Evolutionary conservation across 805 yeast genomes (phyloP).

Genomic region (Komagataella populi): DNA sequence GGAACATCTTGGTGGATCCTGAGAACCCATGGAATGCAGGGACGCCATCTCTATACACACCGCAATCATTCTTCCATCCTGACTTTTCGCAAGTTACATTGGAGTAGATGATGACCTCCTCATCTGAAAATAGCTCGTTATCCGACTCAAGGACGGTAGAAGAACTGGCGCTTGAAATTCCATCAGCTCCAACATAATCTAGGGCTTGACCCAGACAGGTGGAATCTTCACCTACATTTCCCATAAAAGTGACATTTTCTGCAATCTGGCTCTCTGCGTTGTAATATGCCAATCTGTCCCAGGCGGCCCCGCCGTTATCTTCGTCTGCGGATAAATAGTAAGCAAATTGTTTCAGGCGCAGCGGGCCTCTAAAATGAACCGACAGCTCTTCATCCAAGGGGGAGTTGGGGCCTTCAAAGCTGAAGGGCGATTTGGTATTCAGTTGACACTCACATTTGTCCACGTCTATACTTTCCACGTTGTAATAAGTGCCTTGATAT

Average conservation of each 20-base stretch:
- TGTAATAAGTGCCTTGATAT: slow-evolving; percentile 34
- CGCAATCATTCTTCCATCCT: slow-evolving; percentile 47
- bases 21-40: slow-evolving; percentile 64
- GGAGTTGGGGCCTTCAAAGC: slow-evolving; percentile 44
- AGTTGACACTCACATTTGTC: slow-evolving; percentile 34
- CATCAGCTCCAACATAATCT: slow-evolving; percentile 47
- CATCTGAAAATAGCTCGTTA: slow-evolving; percentile 38
- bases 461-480: slow-evolving; percentile 26
- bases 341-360: slow-evolving; percentile 46
- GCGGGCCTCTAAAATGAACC: slow-evolving; percentile 72
- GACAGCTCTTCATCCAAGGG: slow-evolving; percentile 60
- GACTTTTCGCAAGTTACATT: slow-evolving; percentile 42
- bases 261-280: slow-evolving; percentile 32
- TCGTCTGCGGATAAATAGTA: slow-evolving; percentile 34
- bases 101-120: slow-evolving; percentile 49
- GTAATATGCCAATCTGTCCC: slow-evolving; percentile 51
- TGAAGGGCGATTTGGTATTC: slow-evolving; percentile 14
- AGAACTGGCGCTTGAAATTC: slow-evolving; percentile 28
- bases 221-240: slow-evolving; percentile 44
- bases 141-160: slow-evolving; percentile 35
- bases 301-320: slow-evolving; percentile 24
- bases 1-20: slow-evolving; percentile 57
- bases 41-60: slow-evolving; percentile 61
- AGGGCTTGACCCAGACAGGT: slow-evolving; percentile 59
- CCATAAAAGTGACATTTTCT: slow-evolving; percentile 55